Percentiles rank a stretch among this genome's conserved stretches.
Conservation (phyloP, 306 rosid genomes). For the Rosa multiflora region DNA sequence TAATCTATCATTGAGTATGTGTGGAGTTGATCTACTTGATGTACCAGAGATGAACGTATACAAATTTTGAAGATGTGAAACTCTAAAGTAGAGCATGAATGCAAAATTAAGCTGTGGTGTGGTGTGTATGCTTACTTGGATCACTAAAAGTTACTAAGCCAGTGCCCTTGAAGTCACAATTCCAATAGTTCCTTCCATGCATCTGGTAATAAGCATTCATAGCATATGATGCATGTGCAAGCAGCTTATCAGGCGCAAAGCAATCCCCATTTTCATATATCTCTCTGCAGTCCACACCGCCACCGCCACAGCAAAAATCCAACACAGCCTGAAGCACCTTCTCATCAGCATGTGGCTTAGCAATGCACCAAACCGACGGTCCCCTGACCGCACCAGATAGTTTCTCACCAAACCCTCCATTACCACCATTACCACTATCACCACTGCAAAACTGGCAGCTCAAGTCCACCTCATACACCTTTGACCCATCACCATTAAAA, state of each 20-base stretch:
- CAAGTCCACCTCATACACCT: conserved; percentile 48
- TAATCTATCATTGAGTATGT: not conserved
- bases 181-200: conserved; percentile 64
- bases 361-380: conserved; percentile 55
- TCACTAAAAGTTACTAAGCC: conserved; percentile 46
- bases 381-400: conserved; percentile 22
- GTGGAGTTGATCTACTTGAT: not conserved
- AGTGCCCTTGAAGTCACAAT: conserved; percentile 49
- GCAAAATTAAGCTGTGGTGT: not conserved
- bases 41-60: not conserved
- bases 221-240: conserved; percentile 50
- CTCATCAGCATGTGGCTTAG: conserved; percentile 49
- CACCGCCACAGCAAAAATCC: conserved; percentile 51
- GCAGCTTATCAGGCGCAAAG: conserved; percentile 36
- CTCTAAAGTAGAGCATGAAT: not conserved
- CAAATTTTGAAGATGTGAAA: not conserved
- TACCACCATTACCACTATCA: not conserved
- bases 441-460: conserved; percentile 48
- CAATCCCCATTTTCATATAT: conserved; percentile 41
- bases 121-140: conserved; percentile 39
- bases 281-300: conserved; percentile 55
- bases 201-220: conserved; percentile 57
- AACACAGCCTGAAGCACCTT: conserved; percentile 48
- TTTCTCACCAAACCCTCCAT: conserved; percentile 33
- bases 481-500: conserved; percentile 46